These are phyloP conservation scores for Mrakia hoshinonis DNA, from an alignment of 768 basidiomycete species.

Conservation along the genomic window DNA sequence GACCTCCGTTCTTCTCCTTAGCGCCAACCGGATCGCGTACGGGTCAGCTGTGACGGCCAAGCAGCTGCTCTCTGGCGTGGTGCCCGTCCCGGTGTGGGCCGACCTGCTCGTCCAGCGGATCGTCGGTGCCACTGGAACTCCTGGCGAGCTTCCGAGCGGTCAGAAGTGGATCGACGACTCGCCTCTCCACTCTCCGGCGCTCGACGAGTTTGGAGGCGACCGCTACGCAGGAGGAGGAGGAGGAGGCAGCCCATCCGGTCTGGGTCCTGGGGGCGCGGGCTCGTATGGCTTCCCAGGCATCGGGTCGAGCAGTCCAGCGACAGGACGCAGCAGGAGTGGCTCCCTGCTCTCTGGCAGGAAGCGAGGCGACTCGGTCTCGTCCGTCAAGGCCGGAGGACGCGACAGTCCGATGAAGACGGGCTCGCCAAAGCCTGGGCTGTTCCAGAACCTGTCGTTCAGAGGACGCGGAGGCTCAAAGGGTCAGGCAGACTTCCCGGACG, in stretches of 20 bases:
- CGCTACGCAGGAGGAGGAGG: no score
- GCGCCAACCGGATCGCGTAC: slow-evolving; percentile 27
- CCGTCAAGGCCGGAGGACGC: slow-evolving; percentile 1
- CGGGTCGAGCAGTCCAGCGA: background rate
- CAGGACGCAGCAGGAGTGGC: slow-evolving; percentile 1
- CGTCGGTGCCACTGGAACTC: background rate
- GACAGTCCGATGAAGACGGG: slow-evolving; percentile 2
- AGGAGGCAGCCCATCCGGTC: background rate
- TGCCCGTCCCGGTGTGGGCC: slow-evolving; percentile 73
- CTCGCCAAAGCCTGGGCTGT: slow-evolving; percentile 5
- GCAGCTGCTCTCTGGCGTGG: slow-evolving; percentile 66
- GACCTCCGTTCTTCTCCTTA: background rate
- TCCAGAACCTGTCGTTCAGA: slow-evolving; percentile 20
- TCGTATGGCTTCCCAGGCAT: slow-evolving; percentile 16
- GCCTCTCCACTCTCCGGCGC: slow-evolving; percentile 2
- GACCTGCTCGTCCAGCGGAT: slow-evolving; percentile 63
- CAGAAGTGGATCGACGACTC: slow-evolving; percentile 58
- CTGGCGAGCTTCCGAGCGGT: slow-evolving; percentile 33
- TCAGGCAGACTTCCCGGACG: background rate
- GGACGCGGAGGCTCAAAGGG: slow-evolving; percentile 7
- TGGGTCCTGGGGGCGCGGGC: background rate
- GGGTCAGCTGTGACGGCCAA: slow-evolving; percentile 58
- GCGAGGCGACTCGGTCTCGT: slow-evolving; percentile 16
- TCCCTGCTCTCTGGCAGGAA: slow-evolving; percentile 16
- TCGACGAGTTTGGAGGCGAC: slow-evolving; percentile 14